Evolutionary conservation across 192 early-diverging fungal genomes (phyloP), one percentile per base, ranked within the genome.

Genomic region (Podila epigama): DNA sequence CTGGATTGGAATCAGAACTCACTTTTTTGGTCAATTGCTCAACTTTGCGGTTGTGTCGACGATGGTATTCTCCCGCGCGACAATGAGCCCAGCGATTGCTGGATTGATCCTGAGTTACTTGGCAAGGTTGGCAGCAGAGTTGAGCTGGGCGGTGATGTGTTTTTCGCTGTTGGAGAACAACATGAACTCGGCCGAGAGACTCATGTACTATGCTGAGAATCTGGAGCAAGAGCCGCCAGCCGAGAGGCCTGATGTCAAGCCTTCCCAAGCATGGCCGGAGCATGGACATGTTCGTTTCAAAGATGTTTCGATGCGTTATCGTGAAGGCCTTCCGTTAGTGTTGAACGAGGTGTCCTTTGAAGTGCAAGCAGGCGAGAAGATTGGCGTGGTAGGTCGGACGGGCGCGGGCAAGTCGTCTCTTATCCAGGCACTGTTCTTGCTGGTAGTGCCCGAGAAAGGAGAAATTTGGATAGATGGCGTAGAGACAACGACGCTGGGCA

Each of bases 371-470:
- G 69, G 71, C 18, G 81, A 86, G 63, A 96, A 94, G 64, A 91
- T 98, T 70, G 96, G 95, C 27, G 89, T 98, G 3, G 94, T 96
- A 20, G 95, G 96, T 4, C 64, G 94, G 20, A 93, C 95, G 4
- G 94, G 93, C 29, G 87, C 92, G 5, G 93, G 93, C 18, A 96
- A 96, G 66, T 89, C 89, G 28, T 90, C 91, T 6, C 69, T 96
- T 41, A 86, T 88, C n/a, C 81, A 92, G 56, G 87, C 93, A 1
- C 84, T 96, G 44, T 85, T 95, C 55, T 85, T 93, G 8, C 85
- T 97, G 34, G 66, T 90, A 10, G 91, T 93, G 64, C 79, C 88
- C 1, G 66, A 82, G 2, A 53, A 81, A 10, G 92, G 95, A 27
- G 32, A 58, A 15, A 93, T 97, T 60, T 1, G 72, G 0, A 83